phyloP scores from a whole-genome alignment of 2,329 filamentous ascomycete genomes.

The Pseudogymnoascus sp. region DNA sequence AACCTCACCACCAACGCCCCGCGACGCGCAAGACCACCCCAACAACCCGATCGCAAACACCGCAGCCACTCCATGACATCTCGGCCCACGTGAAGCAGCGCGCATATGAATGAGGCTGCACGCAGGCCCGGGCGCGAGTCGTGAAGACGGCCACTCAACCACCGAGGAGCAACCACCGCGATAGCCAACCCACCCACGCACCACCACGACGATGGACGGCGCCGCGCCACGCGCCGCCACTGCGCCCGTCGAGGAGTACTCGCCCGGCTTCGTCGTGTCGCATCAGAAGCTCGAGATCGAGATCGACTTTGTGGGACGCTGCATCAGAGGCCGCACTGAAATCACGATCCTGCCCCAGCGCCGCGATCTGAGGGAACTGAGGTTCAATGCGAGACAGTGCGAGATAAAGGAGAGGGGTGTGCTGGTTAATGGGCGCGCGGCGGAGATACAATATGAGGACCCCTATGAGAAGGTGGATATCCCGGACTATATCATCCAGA shows the following conservation, averaged over 20 bases:
- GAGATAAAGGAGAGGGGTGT: conserved; percentile 50
- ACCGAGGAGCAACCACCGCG: conserved; percentile 4
- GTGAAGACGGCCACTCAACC: conserved; percentile 8
- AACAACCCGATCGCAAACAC: conserved; percentile 4
- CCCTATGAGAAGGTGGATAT: conserved; percentile 61
- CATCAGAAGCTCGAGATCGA: conserved; percentile 88
- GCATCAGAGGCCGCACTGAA: conserved; percentile 70
- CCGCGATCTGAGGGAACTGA: conserved; percentile 52
- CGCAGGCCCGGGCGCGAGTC: conserved; percentile 5
- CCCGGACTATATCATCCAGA: conserved; percentile 54
- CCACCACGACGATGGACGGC: not conserved
- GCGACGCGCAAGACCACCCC: conserved; percentile 8
- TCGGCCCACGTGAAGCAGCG: not conserved
- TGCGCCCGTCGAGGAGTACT: conserved; percentile 12
- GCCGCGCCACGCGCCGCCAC: not conserved
- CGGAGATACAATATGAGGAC: conserved; percentile 40
- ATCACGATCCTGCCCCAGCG: conserved; percentile 61
- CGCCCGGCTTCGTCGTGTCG: conserved; percentile 48
- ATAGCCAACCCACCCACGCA: not conserved
- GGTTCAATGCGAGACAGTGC: conserved; percentile 57
- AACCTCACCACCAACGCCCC: conserved; percentile 1
- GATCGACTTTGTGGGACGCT: conserved; percentile 72
- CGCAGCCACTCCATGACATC: not conserved
- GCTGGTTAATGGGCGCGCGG: conserved; percentile 40
- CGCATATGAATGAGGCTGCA: conserved; percentile 10